A percentile compares a stretch with the other conserved stretches of the same genome.
phyloP scores from a whole-genome alignment of 257 asterid species.

The Solanum corneliomulleri region DNA sequence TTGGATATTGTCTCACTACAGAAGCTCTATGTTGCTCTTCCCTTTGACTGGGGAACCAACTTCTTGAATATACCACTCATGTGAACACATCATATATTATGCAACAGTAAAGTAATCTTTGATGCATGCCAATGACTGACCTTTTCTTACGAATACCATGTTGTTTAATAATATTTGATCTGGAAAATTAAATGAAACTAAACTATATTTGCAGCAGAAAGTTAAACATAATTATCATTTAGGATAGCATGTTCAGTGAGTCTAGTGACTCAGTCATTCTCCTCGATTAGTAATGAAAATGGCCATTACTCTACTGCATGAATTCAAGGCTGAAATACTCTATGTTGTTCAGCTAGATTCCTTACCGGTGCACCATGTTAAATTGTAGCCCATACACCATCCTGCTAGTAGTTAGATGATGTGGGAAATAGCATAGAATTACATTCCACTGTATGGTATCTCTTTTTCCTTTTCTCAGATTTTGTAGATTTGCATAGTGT shows the following conservation, averaged over 20 bases:
- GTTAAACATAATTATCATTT: neutral
- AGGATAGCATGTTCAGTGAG: neutral
- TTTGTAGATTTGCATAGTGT: neutral
- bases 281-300: neutral
- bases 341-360: neutral
- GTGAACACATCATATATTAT: neutral
- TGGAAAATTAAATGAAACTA: neutral
- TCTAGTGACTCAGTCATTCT: neutral
- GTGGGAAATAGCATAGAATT: neutral
- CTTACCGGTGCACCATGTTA: neutral
- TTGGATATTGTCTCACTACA: neutral
- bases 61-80: neutral
- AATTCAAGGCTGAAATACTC: neutral
- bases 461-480: neutral
- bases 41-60: neutral
- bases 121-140: neutral
- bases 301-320: neutral
- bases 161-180: neutral
- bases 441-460: neutral
- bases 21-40: neutral
- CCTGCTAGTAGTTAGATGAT: neutral
- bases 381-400: neutral
- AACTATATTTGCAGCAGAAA: neutral
- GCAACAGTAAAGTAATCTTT: neutral
- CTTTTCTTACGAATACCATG: neutral